Percentiles rank a stretch among this genome's conserved stretches.
Evolutionary conservation across 2,329 filamentous ascomycete species (phyloP).

Genomic region (Aspergillus sp.): DNA sequence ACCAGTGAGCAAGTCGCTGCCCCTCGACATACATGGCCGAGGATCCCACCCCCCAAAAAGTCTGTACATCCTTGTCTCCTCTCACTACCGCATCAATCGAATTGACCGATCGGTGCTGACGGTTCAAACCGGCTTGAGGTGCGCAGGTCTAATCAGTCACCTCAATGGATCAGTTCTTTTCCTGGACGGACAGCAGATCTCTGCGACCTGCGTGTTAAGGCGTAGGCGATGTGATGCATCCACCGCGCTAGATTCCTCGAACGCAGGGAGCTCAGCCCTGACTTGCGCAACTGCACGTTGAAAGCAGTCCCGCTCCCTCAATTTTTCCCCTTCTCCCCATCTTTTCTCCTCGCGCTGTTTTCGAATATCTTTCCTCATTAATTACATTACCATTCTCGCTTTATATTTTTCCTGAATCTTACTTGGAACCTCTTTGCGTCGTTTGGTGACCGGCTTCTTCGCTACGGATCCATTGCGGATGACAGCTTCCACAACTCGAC

Average conservation of each 20-base stretch:
- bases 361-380: neutral
- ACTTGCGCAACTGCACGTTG: constrained; percentile 20
- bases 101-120: constrained; percentile 14
- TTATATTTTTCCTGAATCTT: neutral
- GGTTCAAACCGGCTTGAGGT: constrained; percentile 6
- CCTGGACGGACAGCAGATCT: constrained; percentile 15
- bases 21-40: neutral
- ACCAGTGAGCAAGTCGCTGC: constrained; percentile 14
- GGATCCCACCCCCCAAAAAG: constrained; percentile 15
- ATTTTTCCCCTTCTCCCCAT: neutral
- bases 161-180: constrained; percentile 13
- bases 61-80: constrained; percentile 15
- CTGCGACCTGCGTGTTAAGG: constrained; percentile 25
- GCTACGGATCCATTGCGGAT: neutral
- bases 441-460: neutral
- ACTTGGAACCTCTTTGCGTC: neutral
- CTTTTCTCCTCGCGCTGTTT: neutral
- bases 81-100: constrained; percentile 10
- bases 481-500: neutral
- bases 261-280: constrained; percentile 15
- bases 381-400: neutral
- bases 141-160: constrained; percentile 13
- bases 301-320: constrained; percentile 21
- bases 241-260: constrained; percentile 23
- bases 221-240: constrained; percentile 33